Base-by-base conservation (phyloP, 495 filamentous ascomycete species). In the Chlorociboria aeruginascens region DNA sequence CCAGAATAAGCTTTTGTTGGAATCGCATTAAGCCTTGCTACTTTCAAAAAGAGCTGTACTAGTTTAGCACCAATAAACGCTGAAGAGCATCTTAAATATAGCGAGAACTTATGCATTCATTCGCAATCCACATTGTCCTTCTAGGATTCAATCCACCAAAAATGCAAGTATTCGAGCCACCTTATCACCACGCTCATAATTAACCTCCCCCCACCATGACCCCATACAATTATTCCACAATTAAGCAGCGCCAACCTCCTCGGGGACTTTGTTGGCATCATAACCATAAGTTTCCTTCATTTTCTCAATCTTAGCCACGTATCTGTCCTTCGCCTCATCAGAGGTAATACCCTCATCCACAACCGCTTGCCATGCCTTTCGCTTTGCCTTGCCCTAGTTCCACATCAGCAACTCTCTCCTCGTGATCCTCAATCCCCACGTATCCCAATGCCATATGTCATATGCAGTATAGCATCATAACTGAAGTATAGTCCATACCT, bases 381-480 rank as follows among this genome's bases (percentile, higher is more conserved):
- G 74, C 73, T 90, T 92, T 52, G 78, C 79, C 68, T 88, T 90
- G 64, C 66, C 78, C 86, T 93, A 29, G 48, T 25, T 13, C 31
- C 43, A 12, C 2, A 48, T 40, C 31, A 8, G 30, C 25, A 11
- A 17, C 12, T 32, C 30, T 17, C 11, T 34, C 43, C 33, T 7
- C 8, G 8, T 8, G 8, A 30, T 13, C 14, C 30, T 3, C 10
- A 12, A 30, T 2, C 3, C n/a, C 10, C 30, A 43, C 3, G 25
- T 16, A 40, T 40, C 32, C 14, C 34, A 6, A n/a, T 10, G 8
- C 14, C 16, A 25, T 10, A 16, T 17, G 7, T 14, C 7, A 20
- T 29, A 43, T 8, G 8, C 16, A 1, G 14, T 8, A 12, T 4
- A 13, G 14, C n/a, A 17, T 32, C 17, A 29, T 11, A 43, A 7